Evolutionary conservation across 2,329 filamentous ascomycete species (phyloP).

Genomic region (Mollisiaceae sp.): DNA sequence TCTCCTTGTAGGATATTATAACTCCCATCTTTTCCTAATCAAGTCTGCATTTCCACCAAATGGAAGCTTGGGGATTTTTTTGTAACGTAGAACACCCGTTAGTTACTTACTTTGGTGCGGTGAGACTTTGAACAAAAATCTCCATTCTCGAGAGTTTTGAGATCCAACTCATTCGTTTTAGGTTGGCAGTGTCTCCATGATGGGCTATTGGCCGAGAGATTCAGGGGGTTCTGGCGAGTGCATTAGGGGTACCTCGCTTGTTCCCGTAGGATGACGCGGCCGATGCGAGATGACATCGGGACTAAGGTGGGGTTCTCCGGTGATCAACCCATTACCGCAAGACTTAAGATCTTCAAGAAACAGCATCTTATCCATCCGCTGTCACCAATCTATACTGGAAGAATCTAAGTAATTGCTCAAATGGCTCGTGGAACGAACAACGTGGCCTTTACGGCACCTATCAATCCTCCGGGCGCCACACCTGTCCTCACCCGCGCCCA

Average conservation of each 20-base stretch:
- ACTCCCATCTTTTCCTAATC: too few species aligned
- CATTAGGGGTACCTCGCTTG: neutral
- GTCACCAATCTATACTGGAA: neutral
- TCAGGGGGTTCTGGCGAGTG: neutral
- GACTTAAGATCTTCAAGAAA: neutral
- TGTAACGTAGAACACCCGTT: too few species aligned
- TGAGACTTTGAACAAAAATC: too few species aligned
- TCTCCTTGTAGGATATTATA: too few species aligned
- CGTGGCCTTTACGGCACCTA: slow-evolving; percentile 29
- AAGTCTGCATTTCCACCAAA: too few species aligned
- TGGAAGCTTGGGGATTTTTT: too few species aligned
- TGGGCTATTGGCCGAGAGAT: neutral
- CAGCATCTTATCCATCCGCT: too few species aligned
- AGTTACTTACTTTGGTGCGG: too few species aligned
- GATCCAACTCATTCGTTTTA: neutral
- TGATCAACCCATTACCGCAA: neutral
- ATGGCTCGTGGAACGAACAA: slow-evolving; percentile 20
- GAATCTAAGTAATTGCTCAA: neutral
- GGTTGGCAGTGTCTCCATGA: neutral
- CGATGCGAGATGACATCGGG: neutral
- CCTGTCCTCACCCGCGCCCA: slow-evolving; percentile 42
- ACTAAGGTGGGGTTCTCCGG: neutral
- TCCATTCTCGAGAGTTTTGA: too few species aligned
- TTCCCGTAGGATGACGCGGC: neutral
- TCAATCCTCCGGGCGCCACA: slow-evolving; percentile 44